Evolutionary conservation across 2,329 filamentous ascomycete genomes (phyloP), one percentile per base, ranked within the genome.

Genomic region (Aureobasidium sp.): DNA sequence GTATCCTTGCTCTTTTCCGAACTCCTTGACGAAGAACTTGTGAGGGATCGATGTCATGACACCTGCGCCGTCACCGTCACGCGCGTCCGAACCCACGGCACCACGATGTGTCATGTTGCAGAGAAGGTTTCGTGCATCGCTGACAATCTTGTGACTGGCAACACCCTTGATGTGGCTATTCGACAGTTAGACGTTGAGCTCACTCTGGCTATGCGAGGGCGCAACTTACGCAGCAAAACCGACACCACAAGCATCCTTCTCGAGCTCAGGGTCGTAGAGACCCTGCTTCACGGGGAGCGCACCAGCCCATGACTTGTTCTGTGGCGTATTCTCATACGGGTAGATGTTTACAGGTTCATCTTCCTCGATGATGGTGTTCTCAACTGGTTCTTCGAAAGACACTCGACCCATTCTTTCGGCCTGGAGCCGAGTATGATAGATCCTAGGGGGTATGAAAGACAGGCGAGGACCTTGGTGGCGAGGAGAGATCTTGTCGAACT

Each of bases 51-150:
- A 96, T 67, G 93, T 97, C 94, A 99, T 99, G 72, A 97, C 93
- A 84, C 94, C 94, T 69, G 94, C 94, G 74, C 94, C 94, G 74
- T 99, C 94, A 74, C 94, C 94, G 74, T 99, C 94, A 81, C 94
- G 88, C 71, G 91, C 91, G 80, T 99, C 94, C 63, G 94, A 97
- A 68, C 94, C 94, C 69, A 97, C 93, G 65, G 94, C 94, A 81
- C 94, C 94, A 74, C 94, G 88, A 81, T 99, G 94, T 81, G 94
- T 97, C 94, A 99, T 99, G 83, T 99, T 97, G 83, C 94, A 99
- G 65, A 99, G 86, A 64, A 99, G 82, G 77, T 92, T 95, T 67
- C 90, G 88, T 67, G 92, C 93, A 95, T 97, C 93, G 77, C 89
- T 96, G 65, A 97, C 88, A 71, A 97, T 97, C 74, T 97, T 99